These are phyloP conservation scores for Withania somnifera DNA, from an alignment of 305 asterid genomes.

Conservation along the genomic window DNA sequence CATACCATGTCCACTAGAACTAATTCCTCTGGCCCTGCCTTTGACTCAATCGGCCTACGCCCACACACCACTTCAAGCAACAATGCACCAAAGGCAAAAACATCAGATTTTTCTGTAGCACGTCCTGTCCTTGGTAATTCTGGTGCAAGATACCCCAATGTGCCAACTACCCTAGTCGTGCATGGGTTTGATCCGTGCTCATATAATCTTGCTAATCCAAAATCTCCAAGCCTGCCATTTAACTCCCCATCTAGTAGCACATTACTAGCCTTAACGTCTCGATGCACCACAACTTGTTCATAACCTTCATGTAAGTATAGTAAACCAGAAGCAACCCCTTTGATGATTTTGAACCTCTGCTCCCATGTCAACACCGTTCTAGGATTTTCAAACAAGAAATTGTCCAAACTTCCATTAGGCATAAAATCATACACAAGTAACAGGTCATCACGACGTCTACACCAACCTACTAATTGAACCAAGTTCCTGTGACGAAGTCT, in stretches of 20 bases:
- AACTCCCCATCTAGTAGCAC: conserved; percentile 26
- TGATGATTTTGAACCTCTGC: conserved; percentile 27
- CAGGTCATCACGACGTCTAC: conserved; percentile 25
- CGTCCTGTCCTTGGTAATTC: conserved; percentile 23
- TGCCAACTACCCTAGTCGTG: conserved; percentile 33
- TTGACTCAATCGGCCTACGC: conserved; percentile 14
- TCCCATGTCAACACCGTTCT: conserved; percentile 18
- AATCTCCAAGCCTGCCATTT: conserved; percentile 29
- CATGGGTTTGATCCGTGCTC: conserved; percentile 22
- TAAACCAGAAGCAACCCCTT: conserved; percentile 31
- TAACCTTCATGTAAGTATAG: conserved; percentile 35
- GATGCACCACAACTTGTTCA: conserved; percentile 33
- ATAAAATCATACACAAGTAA: conserved; percentile 32
- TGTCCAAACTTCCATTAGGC: conserved; percentile 37
- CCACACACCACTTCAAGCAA: conserved; percentile 29
- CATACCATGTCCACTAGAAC: conserved; percentile 27
- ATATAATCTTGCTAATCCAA: conserved; percentile 34
- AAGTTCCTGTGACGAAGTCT: conserved; percentile 37
- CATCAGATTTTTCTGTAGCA: conserved; percentile 22
- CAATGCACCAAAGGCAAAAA: conserved; percentile 27
- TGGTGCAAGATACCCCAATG: conserved; percentile 39
- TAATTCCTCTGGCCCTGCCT: background rate
- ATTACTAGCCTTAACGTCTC: conserved; percentile 39
- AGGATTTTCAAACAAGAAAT: conserved; percentile 8
- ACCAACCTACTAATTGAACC: conserved; percentile 38